Conservation (phyloP, 805 yeast species). For the Starmerella tilneyi region DNA sequence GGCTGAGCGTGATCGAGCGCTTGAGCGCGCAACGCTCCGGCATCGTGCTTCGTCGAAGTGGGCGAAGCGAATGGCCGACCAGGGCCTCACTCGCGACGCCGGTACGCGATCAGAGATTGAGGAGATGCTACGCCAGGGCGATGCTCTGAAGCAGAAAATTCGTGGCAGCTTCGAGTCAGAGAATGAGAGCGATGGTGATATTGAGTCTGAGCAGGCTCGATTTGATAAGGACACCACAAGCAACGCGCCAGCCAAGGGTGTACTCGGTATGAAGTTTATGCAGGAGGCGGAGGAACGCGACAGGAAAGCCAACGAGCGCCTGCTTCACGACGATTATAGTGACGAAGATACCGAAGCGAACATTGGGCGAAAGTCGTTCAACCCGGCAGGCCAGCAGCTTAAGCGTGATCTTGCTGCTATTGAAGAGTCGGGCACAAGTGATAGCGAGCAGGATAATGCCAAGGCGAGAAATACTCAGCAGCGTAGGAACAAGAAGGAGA, state of each 20-base stretch:
- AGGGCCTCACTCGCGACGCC: slow-evolving; percentile 82
- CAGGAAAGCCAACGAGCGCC: slow-evolving; percentile 47
- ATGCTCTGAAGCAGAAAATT: slow-evolving; percentile 60
- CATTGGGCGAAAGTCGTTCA: slow-evolving; percentile 40
- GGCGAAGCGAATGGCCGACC: slow-evolving; percentile 82
- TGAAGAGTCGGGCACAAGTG: slow-evolving; percentile 27
- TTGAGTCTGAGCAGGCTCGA: slow-evolving; percentile 22
- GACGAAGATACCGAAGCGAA: slow-evolving; percentile 27
- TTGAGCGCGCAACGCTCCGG: slow-evolving; percentile 83
- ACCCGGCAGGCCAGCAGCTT: slow-evolving; percentile 22
- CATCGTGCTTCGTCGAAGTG: slow-evolving; percentile 82
- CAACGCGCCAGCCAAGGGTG: slow-evolving; percentile 58
- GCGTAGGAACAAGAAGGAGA: background rate
- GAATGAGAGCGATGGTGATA: slow-evolving; percentile 31
- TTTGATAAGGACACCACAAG: slow-evolving; percentile 29
- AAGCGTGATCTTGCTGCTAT: slow-evolving; percentile 23
- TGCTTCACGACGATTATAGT: slow-evolving; percentile 30
- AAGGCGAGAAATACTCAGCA: background rate
- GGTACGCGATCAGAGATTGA: slow-evolving; percentile 81
- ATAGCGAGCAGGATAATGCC: slow-evolving; percentile 14
- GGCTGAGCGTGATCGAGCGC: slow-evolving; percentile 66
- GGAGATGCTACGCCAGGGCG: slow-evolving; percentile 86
- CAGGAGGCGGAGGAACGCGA: slow-evolving; percentile 70
- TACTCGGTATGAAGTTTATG: slow-evolving; percentile 93
- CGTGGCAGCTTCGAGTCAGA: slow-evolving; percentile 52